These are phyloP conservation scores for Aegilops tauschii DNA, from an alignment of 176 grass and related monocot species.

Conservation along the genomic window DNA sequence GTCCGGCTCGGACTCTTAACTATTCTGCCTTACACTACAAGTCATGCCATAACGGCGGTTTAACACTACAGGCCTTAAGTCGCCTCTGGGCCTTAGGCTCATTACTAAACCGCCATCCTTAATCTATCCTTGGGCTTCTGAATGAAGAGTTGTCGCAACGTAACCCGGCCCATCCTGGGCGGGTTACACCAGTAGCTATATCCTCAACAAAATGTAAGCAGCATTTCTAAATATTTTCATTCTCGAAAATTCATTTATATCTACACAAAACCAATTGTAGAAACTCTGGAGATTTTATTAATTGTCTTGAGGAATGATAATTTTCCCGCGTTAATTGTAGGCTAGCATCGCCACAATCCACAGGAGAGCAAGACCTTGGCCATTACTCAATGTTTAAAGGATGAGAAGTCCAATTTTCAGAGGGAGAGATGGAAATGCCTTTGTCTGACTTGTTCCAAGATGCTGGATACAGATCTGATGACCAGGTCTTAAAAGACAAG, in stretches of 20 bases:
- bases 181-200: too few species aligned
- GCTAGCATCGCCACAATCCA: neutral
- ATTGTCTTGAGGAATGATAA: neutral
- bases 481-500: neutral
- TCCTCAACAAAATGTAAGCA: neutral
- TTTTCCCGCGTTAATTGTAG: neutral
- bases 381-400: neutral
- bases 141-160: too few species aligned
- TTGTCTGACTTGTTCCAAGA: slow-evolving; percentile 23
- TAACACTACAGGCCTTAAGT: too few species aligned
- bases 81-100: too few species aligned
- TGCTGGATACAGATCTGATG: slow-evolving; percentile 14
- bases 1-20: too few species aligned
- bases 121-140: too few species aligned
- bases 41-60: too few species aligned
- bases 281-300: neutral
- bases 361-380: slow-evolving; percentile 8
- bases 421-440: neutral
- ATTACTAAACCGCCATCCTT: too few species aligned
- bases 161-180: too few species aligned
- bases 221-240: neutral
- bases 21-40: too few species aligned
- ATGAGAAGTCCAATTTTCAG: neutral
- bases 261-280: neutral
- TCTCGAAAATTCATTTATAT: neutral